phyloP scores from a whole-genome alignment of 768 basidiomycete species.

The Suillus subaureus region DNA sequence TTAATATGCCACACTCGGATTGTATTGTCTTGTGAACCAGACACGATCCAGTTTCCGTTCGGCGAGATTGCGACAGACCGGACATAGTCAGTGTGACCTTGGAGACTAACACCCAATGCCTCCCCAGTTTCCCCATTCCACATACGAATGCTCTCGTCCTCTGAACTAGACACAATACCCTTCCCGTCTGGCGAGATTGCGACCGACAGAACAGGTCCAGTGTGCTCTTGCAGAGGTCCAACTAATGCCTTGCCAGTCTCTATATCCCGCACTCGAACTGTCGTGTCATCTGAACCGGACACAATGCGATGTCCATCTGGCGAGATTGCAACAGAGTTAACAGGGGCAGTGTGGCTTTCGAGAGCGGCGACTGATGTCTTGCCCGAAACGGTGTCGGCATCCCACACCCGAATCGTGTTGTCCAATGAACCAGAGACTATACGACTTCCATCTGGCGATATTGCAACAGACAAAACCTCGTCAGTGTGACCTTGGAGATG shows the following conservation, averaged over 20 bases:
- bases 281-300: background rate
- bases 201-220: background rate
- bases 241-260: background rate
- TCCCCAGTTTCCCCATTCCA: background rate
- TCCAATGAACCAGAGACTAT: background rate
- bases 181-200: background rate
- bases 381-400: background rate
- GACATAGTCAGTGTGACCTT: background rate
- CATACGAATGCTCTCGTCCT: background rate
- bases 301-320: background rate
- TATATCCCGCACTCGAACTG: background rate
- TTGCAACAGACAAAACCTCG: rapidly evolving
- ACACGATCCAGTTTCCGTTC: background rate
- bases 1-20: background rate
- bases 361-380: background rate
- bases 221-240: background rate
- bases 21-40: background rate
- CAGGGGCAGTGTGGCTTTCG: background rate
- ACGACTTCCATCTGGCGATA: background rate
- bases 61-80: background rate
- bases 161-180: background rate
- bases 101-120: background rate
- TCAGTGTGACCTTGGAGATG: background rate
- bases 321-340: background rate
- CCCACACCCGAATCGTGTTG: background rate